These are phyloP conservation scores for Candida mesenterica DNA, from an alignment of 1,139 yeast species.

Conservation along the genomic window DNA sequence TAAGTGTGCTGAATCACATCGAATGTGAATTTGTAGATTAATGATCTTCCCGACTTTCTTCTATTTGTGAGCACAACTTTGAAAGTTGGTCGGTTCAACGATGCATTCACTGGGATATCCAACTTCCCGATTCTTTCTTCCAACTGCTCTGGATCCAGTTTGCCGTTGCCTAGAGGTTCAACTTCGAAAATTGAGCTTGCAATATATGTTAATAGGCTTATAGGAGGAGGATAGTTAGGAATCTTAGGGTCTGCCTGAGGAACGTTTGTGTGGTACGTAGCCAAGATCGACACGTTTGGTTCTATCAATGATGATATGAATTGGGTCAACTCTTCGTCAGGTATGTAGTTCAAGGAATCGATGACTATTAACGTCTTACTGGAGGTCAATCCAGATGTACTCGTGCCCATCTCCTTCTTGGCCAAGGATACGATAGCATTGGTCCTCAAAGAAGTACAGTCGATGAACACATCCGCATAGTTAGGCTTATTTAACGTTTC, in stretches of 20 bases:
- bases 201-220: constrained; percentile 55
- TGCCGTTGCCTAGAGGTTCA: constrained; percentile 33
- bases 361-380: constrained; percentile 46
- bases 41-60: constrained; percentile 80
- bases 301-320: constrained; percentile 56
- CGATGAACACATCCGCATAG: constrained; percentile 50
- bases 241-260: constrained; percentile 27
- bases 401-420: constrained; percentile 11
- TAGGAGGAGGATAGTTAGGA: constrained; percentile 50
- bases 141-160: constrained; percentile 48
- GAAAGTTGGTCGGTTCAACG: constrained; percentile 47
- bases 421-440: constrained; percentile 24
- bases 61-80: constrained; percentile 58
- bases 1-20: constrained; percentile 53
- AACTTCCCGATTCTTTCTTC: constrained; percentile 42
- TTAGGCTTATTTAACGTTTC: constrained; percentile 57
- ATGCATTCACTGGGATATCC: constrained; percentile 45
- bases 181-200: constrained; percentile 72
- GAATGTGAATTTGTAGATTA: constrained; percentile 54
- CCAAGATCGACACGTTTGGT: constrained; percentile 56
- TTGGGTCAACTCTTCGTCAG: constrained; percentile 43
- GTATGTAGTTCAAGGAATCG: constrained; percentile 68
- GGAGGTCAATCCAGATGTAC: neutral
- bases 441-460: constrained; percentile 33
- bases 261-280: constrained; percentile 57